Evolutionary conservation across 2,329 filamentous ascomycete genomes (phyloP), one percentile per base, ranked within the genome.

Genomic region (Trichophyton benhamiae): DNA sequence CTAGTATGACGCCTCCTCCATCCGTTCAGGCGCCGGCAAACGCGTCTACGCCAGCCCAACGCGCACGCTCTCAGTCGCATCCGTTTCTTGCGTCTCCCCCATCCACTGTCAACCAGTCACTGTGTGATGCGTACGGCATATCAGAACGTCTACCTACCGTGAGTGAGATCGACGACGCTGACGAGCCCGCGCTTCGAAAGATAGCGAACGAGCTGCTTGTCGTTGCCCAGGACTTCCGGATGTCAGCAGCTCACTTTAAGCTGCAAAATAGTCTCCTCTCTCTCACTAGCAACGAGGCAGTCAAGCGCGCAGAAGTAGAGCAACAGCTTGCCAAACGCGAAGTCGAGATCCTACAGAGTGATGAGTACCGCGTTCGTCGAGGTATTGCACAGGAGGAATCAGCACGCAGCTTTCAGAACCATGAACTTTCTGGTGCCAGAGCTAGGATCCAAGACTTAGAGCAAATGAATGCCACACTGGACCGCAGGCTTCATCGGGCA

Each of bases 241-340:
- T 91, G 78, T 88, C 91, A 63, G 86, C 88, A 15, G 88, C 91
- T 36, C 91, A 96, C 72, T 87, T 94, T 77, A 95, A 94, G 75
- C 78, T 97, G 60, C 92, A 96, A 72, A 88, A 91, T 70, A 91
- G 87, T 67, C 82, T 96, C 69, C 81, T 95, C 30, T 85, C 83
- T 59, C 85, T 96, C 66, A 89, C 95, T 69, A 91, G 88, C 60
- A 85, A 87, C 57, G 90, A 95, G 67, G 87, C 91, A 33, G 83
- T 89, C 8, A 91, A 95, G 74, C 85, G 91, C 27, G 90, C 92
- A 66, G 87, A 86, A 41, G 91, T 96, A 3, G 92, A 96, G 74
- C 88, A 95, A 68, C 88, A 94, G 66, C 91, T 96, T 83, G 87
- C 87, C n/a, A 84, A 89, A 64, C 83, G 88, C 22, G 91, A 96